Conservation (phyloP, 306 rosid genomes). For the Boehmeria nivea region DNA sequence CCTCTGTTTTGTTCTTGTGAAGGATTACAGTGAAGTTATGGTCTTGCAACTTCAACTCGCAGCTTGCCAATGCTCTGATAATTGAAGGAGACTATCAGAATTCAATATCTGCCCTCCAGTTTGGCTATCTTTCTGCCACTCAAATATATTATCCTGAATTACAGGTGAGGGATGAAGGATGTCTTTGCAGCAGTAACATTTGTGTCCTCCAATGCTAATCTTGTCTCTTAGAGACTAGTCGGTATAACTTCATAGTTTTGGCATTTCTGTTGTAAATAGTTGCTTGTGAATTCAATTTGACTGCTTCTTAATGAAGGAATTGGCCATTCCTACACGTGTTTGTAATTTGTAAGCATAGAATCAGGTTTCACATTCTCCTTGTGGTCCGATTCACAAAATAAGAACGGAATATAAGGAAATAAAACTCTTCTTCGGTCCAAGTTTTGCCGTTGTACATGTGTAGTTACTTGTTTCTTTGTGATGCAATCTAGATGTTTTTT, state of each 20-base stretch:
- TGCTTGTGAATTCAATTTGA: background rate
- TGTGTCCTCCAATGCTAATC: slow-evolving; percentile 3
- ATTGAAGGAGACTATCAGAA: slow-evolving; percentile 84
- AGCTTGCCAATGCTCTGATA: slow-evolving; percentile 88
- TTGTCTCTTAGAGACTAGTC: background rate
- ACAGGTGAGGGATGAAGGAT: no score
- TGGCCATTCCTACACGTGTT: background rate
- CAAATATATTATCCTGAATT: slow-evolving; percentile 69
- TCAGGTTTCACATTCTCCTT: background rate
- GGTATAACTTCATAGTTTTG: background rate
- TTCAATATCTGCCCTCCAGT: slow-evolving; percentile 66
- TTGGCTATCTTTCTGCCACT: slow-evolving; percentile 64
- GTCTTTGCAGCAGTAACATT: slow-evolving; percentile 9
- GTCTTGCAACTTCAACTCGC: slow-evolving; percentile 95
- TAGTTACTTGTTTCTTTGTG: background rate
- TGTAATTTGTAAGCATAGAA: background rate
- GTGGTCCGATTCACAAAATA: background rate
- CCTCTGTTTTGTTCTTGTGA: slow-evolving; percentile 13
- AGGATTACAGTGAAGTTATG: slow-evolving; percentile 80
- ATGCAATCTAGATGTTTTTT: slow-evolving; percentile 79
- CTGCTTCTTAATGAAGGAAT: background rate
- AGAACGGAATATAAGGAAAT: background rate
- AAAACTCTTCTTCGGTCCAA: background rate
- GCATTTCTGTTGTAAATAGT: background rate
- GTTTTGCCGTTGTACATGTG: background rate